Conservation (phyloP, 441 rosid genomes). For the Aleurites moluccanus region DNA sequence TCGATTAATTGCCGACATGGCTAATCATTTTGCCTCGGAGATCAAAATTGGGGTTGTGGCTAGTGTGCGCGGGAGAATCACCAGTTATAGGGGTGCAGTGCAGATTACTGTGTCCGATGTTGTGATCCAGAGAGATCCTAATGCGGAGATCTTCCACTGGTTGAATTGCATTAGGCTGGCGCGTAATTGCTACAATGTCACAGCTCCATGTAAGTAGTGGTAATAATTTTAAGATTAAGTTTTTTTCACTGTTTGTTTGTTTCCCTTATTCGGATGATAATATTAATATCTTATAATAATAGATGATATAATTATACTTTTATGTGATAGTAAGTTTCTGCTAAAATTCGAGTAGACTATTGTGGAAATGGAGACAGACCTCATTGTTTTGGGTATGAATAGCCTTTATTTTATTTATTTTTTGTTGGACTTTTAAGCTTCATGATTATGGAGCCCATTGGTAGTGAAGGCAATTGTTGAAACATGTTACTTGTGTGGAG, state of each 20-base stretch:
- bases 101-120: constrained; percentile 69
- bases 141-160: constrained; percentile 74
- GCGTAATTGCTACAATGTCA: constrained; percentile 38
- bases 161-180: constrained; percentile 60
- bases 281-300: neutral
- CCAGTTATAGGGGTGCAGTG: constrained; percentile 50
- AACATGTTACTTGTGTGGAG: constrained; percentile 2
- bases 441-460: neutral
- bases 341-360: neutral
- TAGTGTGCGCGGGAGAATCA: constrained; percentile 72
- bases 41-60: constrained; percentile 54
- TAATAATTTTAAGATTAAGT: neutral
- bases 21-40: constrained; percentile 41
- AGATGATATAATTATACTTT: neutral
- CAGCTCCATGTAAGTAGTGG: neutral
- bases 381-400: neutral
- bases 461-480: constrained; percentile 2
- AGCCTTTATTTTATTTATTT: neutral
- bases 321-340: neutral
- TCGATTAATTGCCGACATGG: constrained; percentile 47
- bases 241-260: neutral
- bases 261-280: constrained; percentile 3
- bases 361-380: neutral
- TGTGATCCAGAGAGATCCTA: constrained; percentile 72
- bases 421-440: neutral